phyloP scores from a whole-genome alignment of 1,139 yeast species.

The Candida sanyaensis region DNA sequence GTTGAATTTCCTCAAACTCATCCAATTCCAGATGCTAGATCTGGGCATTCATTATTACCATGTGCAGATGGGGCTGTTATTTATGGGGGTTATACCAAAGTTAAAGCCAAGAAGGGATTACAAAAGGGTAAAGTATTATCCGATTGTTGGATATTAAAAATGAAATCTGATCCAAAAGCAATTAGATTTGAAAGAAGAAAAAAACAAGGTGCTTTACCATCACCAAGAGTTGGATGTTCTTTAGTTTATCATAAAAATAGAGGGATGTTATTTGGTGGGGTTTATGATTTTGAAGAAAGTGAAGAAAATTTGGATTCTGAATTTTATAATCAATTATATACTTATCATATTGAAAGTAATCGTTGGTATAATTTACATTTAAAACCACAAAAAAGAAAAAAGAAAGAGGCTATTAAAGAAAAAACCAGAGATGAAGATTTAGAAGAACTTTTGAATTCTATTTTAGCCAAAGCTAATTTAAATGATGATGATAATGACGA shows the following conservation, averaged over 20 bases:
- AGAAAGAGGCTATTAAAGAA: slow-evolving; percentile 44
- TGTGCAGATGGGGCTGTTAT: slow-evolving; percentile 81
- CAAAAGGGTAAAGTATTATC: slow-evolving; percentile 88
- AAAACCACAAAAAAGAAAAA: slow-evolving; percentile 61
- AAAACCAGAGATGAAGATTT: slow-evolving; percentile 75
- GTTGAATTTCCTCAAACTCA: slow-evolving; percentile 85
- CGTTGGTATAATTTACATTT: slow-evolving; percentile 82
- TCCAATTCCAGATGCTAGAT: slow-evolving; percentile 83
- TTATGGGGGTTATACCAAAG: slow-evolving; percentile 94
- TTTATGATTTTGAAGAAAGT: slow-evolving; percentile 90
- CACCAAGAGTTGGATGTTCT: slow-evolving; percentile 94
- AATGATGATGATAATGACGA: slow-evolving; percentile 54
- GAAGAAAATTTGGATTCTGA: slow-evolving; percentile 88
- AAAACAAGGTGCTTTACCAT: slow-evolving; percentile 86
- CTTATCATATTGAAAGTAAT: slow-evolving; percentile 83
- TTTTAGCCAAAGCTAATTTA: slow-evolving; percentile 70
- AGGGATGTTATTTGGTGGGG: slow-evolving; percentile 95
- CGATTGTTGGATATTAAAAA: slow-evolving; percentile 88
- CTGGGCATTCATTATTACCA: slow-evolving; percentile 89
- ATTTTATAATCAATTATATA: slow-evolving; percentile 77
- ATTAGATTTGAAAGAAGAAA: slow-evolving; percentile 87
- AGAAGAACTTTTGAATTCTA: slow-evolving; percentile 75
- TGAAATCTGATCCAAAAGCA: slow-evolving; percentile 82
- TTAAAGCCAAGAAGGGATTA: slow-evolving; percentile 84
- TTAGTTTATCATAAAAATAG: slow-evolving; percentile 88